Conservation (phyloP, 176 grass and related monocot species). For the Musa itinerans region DNA sequence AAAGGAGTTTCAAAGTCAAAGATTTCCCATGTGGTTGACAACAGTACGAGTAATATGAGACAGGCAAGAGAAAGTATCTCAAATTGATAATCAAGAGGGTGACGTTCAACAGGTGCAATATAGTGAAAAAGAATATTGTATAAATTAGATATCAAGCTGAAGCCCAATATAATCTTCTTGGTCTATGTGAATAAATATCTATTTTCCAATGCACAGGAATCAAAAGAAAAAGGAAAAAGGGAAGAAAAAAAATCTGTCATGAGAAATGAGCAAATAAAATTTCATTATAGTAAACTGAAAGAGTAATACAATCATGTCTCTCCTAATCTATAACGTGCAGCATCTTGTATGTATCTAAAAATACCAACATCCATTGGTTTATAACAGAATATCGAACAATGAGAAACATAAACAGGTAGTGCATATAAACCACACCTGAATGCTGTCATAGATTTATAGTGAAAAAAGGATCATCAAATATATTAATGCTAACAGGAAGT, state of each 20-base stretch:
- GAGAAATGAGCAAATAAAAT: background rate
- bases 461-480: background rate
- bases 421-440: too few relatives aligned
- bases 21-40: background rate
- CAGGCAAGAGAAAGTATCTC: constrained; percentile 13
- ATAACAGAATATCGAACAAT: background rate
- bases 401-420: too few relatives aligned
- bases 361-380: background rate
- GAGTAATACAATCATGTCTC: background rate
- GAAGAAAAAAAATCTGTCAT: background rate
- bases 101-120: constrained; percentile 5
- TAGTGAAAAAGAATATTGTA: background rate
- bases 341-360: background rate
- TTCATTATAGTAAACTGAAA: background rate
- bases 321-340: background rate
- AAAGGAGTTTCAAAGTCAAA: constrained; percentile 15
- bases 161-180: constrained; percentile 10
- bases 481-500: background rate
- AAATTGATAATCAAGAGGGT: constrained; percentile 8
- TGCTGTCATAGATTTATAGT: too few relatives aligned
- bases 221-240: background rate
- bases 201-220: constrained; percentile 13
- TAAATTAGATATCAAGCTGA: constrained; percentile 11
- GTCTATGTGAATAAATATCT: constrained; percentile 9
- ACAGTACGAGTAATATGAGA: constrained; percentile 11